Conservation (phyloP, 352 stramenopile species). For the Globisporangium paddicum region DNA sequence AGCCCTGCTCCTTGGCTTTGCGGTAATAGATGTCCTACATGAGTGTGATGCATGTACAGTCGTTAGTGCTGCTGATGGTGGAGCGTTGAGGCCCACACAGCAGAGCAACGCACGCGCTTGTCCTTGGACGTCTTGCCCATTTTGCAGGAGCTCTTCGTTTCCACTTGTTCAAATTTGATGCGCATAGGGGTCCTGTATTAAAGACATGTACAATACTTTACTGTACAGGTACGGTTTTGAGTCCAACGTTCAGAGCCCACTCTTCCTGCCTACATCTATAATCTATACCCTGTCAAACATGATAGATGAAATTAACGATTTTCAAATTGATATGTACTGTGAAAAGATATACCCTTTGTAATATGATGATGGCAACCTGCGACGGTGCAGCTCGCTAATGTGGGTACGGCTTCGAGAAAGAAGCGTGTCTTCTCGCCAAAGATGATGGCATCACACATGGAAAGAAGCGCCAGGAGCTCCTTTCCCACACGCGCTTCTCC, state of each 20-base stretch:
- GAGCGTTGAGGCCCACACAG: neutral
- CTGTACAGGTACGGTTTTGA: neutral
- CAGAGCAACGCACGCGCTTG: conserved; percentile 67
- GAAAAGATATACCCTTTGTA: neutral
- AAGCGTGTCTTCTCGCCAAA: neutral
- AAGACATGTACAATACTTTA: neutral
- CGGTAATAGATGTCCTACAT: conserved; percentile 91
- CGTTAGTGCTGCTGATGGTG: neutral
- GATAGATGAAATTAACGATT: neutral
- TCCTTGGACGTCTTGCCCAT: conserved; percentile 91
- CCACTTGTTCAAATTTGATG: neutral
- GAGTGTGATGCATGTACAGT: neutral
- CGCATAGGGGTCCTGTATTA: neutral
- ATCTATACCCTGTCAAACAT: neutral
- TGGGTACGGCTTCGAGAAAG: conserved; percentile 5
- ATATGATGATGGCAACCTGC: neutral
- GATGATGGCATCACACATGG: neutral
- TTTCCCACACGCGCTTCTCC: neutral
- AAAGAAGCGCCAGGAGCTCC: neutral
- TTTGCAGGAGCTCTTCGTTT: conserved; percentile 6
- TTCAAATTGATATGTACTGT: neutral
- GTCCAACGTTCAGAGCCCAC: conserved; percentile 10
- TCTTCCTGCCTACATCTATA: too few species aligned
- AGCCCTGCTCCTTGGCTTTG: conserved; percentile 92
- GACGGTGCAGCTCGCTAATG: neutral